These are phyloP conservation scores for Amaranthus tricolor DNA, from an alignment of 179 eudicot genomes.

Conservation along the genomic window DNA sequence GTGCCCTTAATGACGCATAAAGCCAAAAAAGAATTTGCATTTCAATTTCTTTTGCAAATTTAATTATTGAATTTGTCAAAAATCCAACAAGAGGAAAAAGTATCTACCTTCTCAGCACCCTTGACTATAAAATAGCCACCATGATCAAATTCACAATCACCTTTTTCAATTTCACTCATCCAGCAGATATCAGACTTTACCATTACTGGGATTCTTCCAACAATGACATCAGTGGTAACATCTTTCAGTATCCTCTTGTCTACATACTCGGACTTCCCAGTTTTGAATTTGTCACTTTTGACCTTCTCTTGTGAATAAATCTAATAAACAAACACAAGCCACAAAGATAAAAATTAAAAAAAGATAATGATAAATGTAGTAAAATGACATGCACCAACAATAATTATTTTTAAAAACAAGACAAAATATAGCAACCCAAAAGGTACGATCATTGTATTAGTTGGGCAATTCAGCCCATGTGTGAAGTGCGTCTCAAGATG, in stretches of 20 bases:
- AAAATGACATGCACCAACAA: background rate
- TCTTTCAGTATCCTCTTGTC: constrained; percentile 37
- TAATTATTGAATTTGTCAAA: background rate
- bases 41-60: constrained; percentile 2
- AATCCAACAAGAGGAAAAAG: background rate
- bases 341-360: constrained; percentile 13
- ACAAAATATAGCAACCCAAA: background rate
- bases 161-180: constrained; percentile 62
- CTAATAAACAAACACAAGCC: constrained; percentile 33
- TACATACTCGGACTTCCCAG: constrained; percentile 62
- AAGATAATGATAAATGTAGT: background rate
- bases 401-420: background rate
- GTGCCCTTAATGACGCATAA: background rate
- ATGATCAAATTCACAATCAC: constrained; percentile 84
- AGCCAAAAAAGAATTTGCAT: background rate
- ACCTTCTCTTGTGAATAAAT: constrained; percentile 55
- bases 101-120: constrained; percentile 90
- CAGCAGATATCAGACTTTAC: constrained; percentile 85
- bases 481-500: too few relatives aligned
- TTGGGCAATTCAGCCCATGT: too few relatives aligned
- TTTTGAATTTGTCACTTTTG: constrained; percentile 80
- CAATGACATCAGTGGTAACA: constrained; percentile 42
- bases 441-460: background rate
- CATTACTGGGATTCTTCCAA: constrained; percentile 93
- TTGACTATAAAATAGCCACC: constrained; percentile 92